Percentiles rank a stretch among this genome's conserved stretches.
phyloP scores from a whole-genome alignment of 2,329 filamentous ascomycete species.

The Colletotrichum sp. region DNA sequence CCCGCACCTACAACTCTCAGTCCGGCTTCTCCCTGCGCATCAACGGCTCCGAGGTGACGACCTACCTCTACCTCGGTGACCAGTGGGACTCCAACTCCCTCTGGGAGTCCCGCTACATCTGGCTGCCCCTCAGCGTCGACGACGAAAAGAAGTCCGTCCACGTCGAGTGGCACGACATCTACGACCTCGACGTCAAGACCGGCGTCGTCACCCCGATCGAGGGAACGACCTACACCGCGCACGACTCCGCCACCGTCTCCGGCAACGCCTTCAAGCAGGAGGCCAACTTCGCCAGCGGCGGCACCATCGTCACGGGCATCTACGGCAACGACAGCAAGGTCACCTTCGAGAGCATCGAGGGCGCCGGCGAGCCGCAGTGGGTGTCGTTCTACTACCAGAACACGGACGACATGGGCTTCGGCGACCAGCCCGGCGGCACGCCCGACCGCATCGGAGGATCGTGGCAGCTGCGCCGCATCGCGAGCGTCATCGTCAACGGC shows the following conservation, averaged over 20 bases:
- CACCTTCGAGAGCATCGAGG: slow-evolving; percentile 46
- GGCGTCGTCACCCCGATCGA: slow-evolving; percentile 50
- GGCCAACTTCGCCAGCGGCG: slow-evolving; percentile 51
- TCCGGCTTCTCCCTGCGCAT: slow-evolving; percentile 54
- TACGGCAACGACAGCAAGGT: slow-evolving; percentile 57
- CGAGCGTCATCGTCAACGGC: slow-evolving; percentile 64
- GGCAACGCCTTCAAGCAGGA: slow-evolving; percentile 55
- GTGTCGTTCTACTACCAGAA: slow-evolving; percentile 63
- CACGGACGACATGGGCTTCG: slow-evolving; percentile 66
- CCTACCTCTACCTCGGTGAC: slow-evolving; percentile 54
- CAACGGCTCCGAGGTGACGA: slow-evolving; percentile 52
- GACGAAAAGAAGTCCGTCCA: slow-evolving; percentile 52
- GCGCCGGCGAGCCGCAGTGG: slow-evolving; percentile 55
- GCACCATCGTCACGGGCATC: slow-evolving; percentile 54
- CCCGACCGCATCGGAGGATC: slow-evolving; percentile 64
- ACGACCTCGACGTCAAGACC: slow-evolving; percentile 56
- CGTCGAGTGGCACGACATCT: slow-evolving; percentile 58
- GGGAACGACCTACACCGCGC: slow-evolving; percentile 51
- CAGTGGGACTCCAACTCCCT: slow-evolving; percentile 57
- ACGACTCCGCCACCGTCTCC: slow-evolving; percentile 41
- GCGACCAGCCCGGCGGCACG: slow-evolving; percentile 56
- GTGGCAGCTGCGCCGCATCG: slow-evolving; percentile 65
- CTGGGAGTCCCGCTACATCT: slow-evolving; percentile 61
- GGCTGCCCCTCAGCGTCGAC: slow-evolving; percentile 57
- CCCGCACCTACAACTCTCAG: slow-evolving; percentile 56